Conservation (phyloP, 345 rosid genomes). For the Rhodamnia argentea region DNA sequence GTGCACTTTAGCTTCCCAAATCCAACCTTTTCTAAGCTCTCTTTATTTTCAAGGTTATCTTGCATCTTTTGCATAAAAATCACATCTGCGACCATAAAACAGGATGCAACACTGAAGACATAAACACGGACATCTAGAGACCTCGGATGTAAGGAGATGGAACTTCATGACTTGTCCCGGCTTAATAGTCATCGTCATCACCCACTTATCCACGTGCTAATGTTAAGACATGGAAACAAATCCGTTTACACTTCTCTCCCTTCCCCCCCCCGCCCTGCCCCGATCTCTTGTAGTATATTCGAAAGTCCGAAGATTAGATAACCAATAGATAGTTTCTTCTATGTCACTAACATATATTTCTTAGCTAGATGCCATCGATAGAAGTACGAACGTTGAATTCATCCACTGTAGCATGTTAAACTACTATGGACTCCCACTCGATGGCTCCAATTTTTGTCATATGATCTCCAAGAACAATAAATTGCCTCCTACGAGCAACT, state of each 20-base stretch:
- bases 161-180: background rate
- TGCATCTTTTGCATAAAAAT: background rate
- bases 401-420: background rate
- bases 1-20: background rate
- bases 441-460: background rate
- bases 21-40: background rate
- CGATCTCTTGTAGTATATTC: background rate
- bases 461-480: background rate
- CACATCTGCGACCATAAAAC: background rate
- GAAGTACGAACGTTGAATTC: background rate
- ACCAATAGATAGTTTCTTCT: background rate
- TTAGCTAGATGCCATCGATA: background rate
- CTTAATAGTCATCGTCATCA: background rate
- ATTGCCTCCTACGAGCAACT: background rate
- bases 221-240: background rate
- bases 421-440: background rate
- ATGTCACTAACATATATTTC: background rate
- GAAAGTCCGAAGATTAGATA: background rate
- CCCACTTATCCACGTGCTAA: background rate
- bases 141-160: background rate
- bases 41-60: background rate
- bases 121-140: background rate
- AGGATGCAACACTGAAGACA: background rate
- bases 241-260: background rate
- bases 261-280: background rate